Conservation (phyloP, 306 rosid genomes). For the Abrus precatorius region DNA sequence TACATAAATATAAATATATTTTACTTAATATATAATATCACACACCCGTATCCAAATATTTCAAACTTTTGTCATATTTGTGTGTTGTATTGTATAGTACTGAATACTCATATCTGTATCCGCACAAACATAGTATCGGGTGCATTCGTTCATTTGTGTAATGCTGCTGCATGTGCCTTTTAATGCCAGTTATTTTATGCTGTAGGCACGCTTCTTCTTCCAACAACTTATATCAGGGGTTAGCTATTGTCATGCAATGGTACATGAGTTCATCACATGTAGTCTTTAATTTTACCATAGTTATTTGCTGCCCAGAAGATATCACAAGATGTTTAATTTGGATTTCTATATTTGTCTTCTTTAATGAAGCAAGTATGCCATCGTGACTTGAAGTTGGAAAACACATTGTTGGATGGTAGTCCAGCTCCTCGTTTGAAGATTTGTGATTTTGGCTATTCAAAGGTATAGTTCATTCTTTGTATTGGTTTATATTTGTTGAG, state of each 20-base stretch:
- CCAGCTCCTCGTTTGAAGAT: constrained; percentile 93
- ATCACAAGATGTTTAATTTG: constrained; percentile 31
- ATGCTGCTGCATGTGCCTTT: constrained; percentile 27
- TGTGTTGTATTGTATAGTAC: too few relatives aligned
- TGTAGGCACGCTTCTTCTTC: constrained; percentile 97
- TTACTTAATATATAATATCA: too few relatives aligned
- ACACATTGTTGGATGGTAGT: constrained; percentile 95
- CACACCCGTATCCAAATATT: too few relatives aligned
- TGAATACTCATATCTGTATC: too few relatives aligned
- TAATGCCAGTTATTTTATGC: constrained; percentile 36
- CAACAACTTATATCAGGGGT: constrained; percentile 98
- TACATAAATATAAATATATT: too few relatives aligned
- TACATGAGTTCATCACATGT: constrained; percentile 29
- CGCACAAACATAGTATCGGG: too few relatives aligned
- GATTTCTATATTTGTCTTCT: constrained; percentile 43
- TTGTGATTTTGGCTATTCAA: constrained; percentile 96
- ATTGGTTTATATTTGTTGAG: constrained; percentile 13
- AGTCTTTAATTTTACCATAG: background rate
- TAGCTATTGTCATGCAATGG: constrained; percentile 96
- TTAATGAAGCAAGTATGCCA: constrained; percentile 91
- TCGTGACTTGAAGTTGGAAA: constrained; percentile 94
- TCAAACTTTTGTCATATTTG: too few relatives aligned
- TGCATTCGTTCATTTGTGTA: constrained; percentile 34
- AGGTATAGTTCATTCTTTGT: constrained; percentile 58
- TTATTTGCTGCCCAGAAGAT: constrained; percentile 12